phyloP scores from a whole-genome alignment of 176 grass and related monocot genomes.

The Oryza meridionalis region DNA sequence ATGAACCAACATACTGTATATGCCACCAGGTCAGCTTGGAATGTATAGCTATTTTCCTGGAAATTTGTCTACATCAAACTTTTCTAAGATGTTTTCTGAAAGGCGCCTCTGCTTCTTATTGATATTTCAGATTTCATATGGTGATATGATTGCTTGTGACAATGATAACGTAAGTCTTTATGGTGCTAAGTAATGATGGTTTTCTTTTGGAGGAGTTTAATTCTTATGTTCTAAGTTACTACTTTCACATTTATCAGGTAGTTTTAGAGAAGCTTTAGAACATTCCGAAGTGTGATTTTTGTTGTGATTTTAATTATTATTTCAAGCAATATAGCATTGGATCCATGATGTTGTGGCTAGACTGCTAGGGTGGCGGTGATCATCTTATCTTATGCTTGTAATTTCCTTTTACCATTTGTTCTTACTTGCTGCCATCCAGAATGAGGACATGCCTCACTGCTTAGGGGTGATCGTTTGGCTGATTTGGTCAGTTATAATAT shows the following conservation, averaged over 20 bases:
- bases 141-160: slow-evolving; percentile 98
- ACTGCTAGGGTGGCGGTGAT: background rate
- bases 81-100: slow-evolving; percentile 32
- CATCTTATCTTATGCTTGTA: slow-evolving; percentile 10
- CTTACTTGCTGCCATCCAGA: slow-evolving; percentile 24
- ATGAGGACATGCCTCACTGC: background rate
- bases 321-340: background rate
- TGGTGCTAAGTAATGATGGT: slow-evolving; percentile 24
- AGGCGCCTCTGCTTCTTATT: slow-evolving; percentile 15
- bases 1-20: slow-evolving; percentile 98
- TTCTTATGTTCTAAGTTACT: slow-evolving; percentile 13
- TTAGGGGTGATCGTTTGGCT: background rate
- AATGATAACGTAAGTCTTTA: slow-evolving; percentile 91
- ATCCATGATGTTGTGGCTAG: slow-evolving; percentile 9
- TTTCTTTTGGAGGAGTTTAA: slow-evolving; percentile 19
- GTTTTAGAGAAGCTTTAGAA: slow-evolving; percentile 24
- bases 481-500: background rate
- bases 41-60: background rate
- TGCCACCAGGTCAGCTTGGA: slow-evolving; percentile 85
- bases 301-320: slow-evolving; percentile 9
- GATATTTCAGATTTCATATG: slow-evolving; percentile 80
- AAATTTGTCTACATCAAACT: slow-evolving; percentile 15
- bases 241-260: slow-evolving; percentile 16
- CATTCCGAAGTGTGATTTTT: slow-evolving; percentile 8
- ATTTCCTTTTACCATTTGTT: slow-evolving; percentile 3